Percentiles rank a stretch among this genome's conserved stretches.
Evolutionary conservation across 2,329 filamentous ascomycete genomes (phyloP).

Genomic region (Phialophora chinensis): DNA sequence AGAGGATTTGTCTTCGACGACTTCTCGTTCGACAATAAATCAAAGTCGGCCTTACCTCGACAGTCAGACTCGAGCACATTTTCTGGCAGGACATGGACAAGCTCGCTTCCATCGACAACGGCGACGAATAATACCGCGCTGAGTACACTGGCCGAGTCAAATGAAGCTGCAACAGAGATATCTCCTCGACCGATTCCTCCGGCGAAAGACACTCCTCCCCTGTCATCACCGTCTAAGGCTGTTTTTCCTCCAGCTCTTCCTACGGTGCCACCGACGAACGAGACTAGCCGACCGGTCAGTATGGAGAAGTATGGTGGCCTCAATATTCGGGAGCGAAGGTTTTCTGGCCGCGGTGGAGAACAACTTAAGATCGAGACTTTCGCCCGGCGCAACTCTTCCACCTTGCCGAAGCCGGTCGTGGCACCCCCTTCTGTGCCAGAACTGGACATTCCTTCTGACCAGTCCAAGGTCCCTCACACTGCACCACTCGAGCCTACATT

Average conservation of each 20-base stretch:
- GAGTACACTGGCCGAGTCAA: slow-evolving; percentile 74
- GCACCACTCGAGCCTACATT: slow-evolving; percentile 16
- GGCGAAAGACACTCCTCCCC: slow-evolving; percentile 27
- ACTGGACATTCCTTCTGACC: slow-evolving; percentile 39
- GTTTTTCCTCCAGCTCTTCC: slow-evolving; percentile 35
- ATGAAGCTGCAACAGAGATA: slow-evolving; percentile 27
- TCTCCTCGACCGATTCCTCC: slow-evolving; percentile 32
- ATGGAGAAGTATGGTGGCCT: slow-evolving; percentile 30
- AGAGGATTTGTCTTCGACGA: slow-evolving; percentile 81
- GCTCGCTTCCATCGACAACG: slow-evolving; percentile 74
- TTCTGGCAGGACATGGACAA: slow-evolving; percentile 80
- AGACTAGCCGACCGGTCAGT: slow-evolving; percentile 32
- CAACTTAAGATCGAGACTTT: slow-evolving; percentile 87
- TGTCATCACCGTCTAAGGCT: slow-evolving; percentile 25
- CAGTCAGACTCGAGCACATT: slow-evolving; percentile 74
- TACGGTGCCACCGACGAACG: slow-evolving; percentile 36
- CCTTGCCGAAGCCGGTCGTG: slow-evolving; percentile 40
- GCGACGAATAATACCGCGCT: slow-evolving; percentile 71
- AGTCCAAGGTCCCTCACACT: slow-evolving; percentile 14
- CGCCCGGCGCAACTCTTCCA: slow-evolving; percentile 30
- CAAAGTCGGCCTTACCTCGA: slow-evolving; percentile 71
- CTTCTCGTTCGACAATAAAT: slow-evolving; percentile 74
- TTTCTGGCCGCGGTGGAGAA: slow-evolving; percentile 80
- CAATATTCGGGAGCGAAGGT: slow-evolving; percentile 69
- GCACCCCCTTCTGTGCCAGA: slow-evolving; percentile 41